These are phyloP conservation scores for Gamsiella multidivaricata DNA, from an alignment of 192 early-diverging fungal genomes.

Conservation along the genomic window DNA sequence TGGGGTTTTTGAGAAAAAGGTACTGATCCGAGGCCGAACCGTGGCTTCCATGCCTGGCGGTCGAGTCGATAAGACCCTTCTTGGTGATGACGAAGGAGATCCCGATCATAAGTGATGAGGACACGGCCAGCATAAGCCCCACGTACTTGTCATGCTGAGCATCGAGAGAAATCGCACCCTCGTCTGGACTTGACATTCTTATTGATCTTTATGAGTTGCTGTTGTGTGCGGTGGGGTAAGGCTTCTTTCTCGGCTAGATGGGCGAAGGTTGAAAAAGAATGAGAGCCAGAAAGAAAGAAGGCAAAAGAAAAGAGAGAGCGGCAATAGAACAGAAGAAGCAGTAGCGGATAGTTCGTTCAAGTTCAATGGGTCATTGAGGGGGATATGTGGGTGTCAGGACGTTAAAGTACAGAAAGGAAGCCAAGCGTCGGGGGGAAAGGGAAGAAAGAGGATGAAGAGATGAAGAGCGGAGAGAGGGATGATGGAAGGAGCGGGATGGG, in stretches of 20 bases:
- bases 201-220: neutral
- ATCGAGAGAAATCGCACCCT: slow-evolving; percentile 11
- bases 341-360: too few relatives aligned
- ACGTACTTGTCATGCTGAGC: slow-evolving; percentile 77
- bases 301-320: neutral
- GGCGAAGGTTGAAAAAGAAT: slow-evolving; percentile 1
- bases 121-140: slow-evolving; percentile 89
- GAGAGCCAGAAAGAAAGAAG: neutral
- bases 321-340: too few relatives aligned
- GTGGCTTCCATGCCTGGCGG: slow-evolving; percentile 63
- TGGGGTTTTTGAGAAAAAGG: slow-evolving; percentile 85
- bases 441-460: neutral
- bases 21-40: slow-evolving; percentile 78
- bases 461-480: neutral
- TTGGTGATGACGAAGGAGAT: slow-evolving; percentile 95
- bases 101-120: slow-evolving; percentile 90
- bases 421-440: neutral
- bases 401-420: neutral
- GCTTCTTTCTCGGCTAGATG: too few relatives aligned
- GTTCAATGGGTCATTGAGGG: too few relatives aligned
- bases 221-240: too few relatives aligned
- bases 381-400: neutral
- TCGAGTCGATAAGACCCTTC: slow-evolving; percentile 89
- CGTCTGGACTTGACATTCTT: slow-evolving; percentile 36
- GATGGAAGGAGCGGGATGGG: neutral